Conservation (phyloP, 108 stramenopile genomes). For the Nitzschia sp. region DNA sequence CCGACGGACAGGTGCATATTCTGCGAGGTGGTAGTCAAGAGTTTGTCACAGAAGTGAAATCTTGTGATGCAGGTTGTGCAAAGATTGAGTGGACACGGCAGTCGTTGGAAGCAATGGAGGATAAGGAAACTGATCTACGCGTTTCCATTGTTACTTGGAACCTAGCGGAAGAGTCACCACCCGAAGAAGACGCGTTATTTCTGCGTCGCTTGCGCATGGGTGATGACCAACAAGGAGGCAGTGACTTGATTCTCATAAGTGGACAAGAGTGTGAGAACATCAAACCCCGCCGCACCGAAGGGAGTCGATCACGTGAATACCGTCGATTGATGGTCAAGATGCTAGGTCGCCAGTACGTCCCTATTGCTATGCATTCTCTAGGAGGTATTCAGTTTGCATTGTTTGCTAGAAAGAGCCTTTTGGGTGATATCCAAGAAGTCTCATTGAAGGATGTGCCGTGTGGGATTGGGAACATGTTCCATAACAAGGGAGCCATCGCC, state of each 20-base stretch:
- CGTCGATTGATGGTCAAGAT: conserved; percentile 75
- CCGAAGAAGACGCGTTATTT: conserved; percentile 79
- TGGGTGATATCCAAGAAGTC: conserved; percentile 69
- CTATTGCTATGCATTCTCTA: conserved; percentile 77
- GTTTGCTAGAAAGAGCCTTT: conserved; percentile 67
- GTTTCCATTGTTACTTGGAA: conserved; percentile 87
- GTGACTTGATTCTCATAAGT: conserved; percentile 79
- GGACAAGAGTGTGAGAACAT: conserved; percentile 90
- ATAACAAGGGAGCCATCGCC: conserved; percentile 89
- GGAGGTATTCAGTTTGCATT: conserved; percentile 89
- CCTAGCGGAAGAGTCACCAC: conserved; percentile 73
- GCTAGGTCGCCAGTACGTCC: conserved; percentile 76
- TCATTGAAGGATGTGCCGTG: conserved; percentile 83
- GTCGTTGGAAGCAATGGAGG: conserved; percentile 28
- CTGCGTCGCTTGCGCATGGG: conserved; percentile 60
- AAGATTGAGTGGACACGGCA: too few relatives aligned
- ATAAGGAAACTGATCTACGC: conserved; percentile 54
- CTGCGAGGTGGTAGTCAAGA: too few relatives aligned
- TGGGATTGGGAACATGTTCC: conserved; percentile 88
- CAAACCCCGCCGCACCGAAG: conserved; percentile 85
- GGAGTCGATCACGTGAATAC: conserved; percentile 72
- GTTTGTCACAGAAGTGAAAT: too few relatives aligned
- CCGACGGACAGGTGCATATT: too few relatives aligned
- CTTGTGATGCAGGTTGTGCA: too few relatives aligned
- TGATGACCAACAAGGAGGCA: conserved; percentile 35